These are phyloP conservation scores for Aureobasidium melanogenum DNA, from an alignment of 2,329 filamentous ascomycete genomes.

Conservation along the genomic window DNA sequence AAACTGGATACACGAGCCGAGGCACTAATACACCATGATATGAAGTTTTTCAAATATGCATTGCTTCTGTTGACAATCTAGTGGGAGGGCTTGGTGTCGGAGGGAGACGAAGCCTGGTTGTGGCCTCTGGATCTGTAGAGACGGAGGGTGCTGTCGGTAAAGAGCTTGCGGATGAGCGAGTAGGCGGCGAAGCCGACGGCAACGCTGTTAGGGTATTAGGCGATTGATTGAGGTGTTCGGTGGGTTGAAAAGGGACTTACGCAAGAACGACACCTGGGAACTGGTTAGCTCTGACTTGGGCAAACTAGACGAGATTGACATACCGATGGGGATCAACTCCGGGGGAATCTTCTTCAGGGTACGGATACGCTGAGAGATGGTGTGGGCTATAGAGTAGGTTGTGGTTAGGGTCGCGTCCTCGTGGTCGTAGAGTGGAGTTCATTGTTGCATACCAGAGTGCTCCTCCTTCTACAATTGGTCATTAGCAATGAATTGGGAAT, in stretches of 20 bases:
- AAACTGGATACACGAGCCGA: neutral
- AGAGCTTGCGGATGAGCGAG: conserved; percentile 73
- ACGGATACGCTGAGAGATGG: conserved; percentile 89
- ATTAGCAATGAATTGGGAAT: neutral
- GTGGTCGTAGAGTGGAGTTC: neutral
- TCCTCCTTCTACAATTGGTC: conserved; percentile 48
- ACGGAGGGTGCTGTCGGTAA: conserved; percentile 85
- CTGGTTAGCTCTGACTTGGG: neutral
- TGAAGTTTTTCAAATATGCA: neutral
- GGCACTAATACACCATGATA: neutral
- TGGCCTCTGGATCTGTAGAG: conserved; percentile 15
- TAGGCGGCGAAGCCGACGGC: conserved; percentile 72
- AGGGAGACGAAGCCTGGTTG: conserved; percentile 14
- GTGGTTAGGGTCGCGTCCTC: neutral
- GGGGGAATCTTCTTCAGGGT: conserved; percentile 82
- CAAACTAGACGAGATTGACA: conserved; percentile 27
- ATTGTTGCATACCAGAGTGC: conserved; percentile 47
- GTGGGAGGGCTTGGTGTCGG: conserved; percentile 12
- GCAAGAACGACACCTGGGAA: conserved; percentile 69
- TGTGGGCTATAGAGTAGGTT: conserved; percentile 60
- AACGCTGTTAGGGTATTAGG: conserved; percentile 34
- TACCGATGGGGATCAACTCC: conserved; percentile 92
- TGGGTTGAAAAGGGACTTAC: conserved; percentile 43
- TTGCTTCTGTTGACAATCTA: conserved; percentile 7
- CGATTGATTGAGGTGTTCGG: conserved; percentile 8